Evolutionary conservation across 1,139 yeast genomes (phyloP).

Genomic region (Candida freyschussii): DNA sequence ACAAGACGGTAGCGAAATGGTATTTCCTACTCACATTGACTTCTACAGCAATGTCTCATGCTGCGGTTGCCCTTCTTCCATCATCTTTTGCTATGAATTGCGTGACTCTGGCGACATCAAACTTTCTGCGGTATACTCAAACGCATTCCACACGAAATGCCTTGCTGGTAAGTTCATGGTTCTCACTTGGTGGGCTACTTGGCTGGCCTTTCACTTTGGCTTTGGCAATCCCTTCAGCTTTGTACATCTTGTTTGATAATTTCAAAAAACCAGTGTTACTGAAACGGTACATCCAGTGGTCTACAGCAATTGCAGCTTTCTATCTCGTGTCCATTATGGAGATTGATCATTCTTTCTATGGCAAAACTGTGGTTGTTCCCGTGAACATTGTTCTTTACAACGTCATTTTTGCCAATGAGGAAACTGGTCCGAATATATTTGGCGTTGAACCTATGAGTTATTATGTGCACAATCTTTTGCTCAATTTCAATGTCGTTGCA

Average conservation of each 20-base stretch:
- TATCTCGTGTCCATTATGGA: constrained; percentile 36
- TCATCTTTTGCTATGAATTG: constrained; percentile 81
- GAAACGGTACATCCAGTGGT: constrained; percentile 18
- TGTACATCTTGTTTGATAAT: constrained; percentile 26
- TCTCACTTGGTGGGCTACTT: constrained; percentile 62
- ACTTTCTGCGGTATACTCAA: constrained; percentile 26
- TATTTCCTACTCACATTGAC: constrained; percentile 45
- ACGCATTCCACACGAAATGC: constrained; percentile 25
- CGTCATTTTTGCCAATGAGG: constrained; percentile 65
- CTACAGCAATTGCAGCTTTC: constrained; percentile 28
- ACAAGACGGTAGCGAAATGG: constrained; percentile 46
- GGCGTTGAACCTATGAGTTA: constrained; percentile 84
- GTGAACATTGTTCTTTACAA: constrained; percentile 79
- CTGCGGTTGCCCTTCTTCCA: constrained; percentile 80
- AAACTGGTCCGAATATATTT: constrained; percentile 82
- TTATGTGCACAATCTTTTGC: constrained; percentile 59
- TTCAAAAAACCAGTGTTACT: constrained; percentile 20
- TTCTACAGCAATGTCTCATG: constrained; percentile 76
- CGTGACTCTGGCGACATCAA: constrained; percentile 48
- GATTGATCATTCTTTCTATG: constrained; percentile 65
- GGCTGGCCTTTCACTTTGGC: constrained; percentile 93
- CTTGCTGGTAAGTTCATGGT: constrained; percentile 43
- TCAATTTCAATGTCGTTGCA: constrained; percentile 65
- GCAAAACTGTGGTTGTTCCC: constrained; percentile 65
- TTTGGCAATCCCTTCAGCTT: constrained; percentile 56